These are phyloP conservation scores for Globisporangium acanthophoron DNA, from an alignment of 352 stramenopile genomes.

Conservation along the genomic window DNA sequence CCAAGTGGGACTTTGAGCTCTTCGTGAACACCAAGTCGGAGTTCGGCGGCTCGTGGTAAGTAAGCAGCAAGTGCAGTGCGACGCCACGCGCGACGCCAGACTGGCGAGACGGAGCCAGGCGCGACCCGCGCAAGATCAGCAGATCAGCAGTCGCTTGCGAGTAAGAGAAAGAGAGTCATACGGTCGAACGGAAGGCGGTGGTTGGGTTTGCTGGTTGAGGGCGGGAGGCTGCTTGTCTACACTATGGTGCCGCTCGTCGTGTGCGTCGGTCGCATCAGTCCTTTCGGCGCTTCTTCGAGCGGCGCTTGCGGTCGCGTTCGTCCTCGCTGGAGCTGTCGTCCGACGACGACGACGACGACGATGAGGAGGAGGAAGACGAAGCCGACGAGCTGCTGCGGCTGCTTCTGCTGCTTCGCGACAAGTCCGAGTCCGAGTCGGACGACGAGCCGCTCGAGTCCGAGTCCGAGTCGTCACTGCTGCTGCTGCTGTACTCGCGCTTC, in stretches of 20 bases:
- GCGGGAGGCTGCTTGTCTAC: not conserved
- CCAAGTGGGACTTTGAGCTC: conserved; percentile 90
- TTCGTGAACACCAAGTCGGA: conserved; percentile 88
- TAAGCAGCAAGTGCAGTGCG: not conserved
- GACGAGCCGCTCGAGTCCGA: conserved; percentile 16
- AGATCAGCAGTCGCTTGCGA: no score
- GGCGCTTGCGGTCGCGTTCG: conserved; percentile 14
- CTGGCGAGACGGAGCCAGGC: not conserved
- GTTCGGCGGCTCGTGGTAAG: conserved; percentile 88
- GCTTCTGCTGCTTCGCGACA: no score
- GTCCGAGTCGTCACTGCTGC: conserved; percentile 18
- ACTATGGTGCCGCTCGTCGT: not conserved
- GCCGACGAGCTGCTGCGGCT: not conserved
- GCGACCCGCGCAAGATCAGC: no score
- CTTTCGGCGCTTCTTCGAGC: conserved; percentile 34
- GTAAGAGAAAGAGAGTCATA: not conserved
- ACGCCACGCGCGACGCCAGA: not conserved
- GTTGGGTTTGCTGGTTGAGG: not conserved
- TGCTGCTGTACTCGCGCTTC: conserved; percentile 18
- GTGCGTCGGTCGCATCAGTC: conserved; percentile 16
- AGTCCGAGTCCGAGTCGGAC: conserved; percentile 12
- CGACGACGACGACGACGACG: conserved; percentile 16
- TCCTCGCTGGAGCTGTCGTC: conserved; percentile 15
- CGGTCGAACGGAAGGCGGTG: not conserved
- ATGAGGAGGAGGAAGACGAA: conserved; percentile 21